Base-by-base conservation (phyloP, 345 rosid species). In the Erysimum cheiranthoides region DNA sequence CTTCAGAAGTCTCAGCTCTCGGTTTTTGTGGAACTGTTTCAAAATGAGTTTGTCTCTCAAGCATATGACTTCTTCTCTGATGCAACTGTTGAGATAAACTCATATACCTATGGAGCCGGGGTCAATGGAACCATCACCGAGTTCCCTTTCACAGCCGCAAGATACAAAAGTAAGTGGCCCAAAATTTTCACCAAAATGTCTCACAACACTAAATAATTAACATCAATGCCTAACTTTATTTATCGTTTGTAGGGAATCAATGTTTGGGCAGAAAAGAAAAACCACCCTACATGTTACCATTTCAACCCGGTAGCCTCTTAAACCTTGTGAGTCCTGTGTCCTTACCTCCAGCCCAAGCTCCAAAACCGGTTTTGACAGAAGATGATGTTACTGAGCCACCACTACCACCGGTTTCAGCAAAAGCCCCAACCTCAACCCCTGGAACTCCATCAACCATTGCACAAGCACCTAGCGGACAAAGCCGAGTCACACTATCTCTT, bases 11-110 rank as follows among this genome's bases (percentile, higher is more conserved):
- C 70, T 63, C 60, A 84, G 12, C 90, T 93, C 12, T 35, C 85
- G 0, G 94, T 91, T 72, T 90, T 86, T 49, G 94, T 85, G 5
- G 76, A 82, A 77, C 65, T 74, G 25, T 89, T 93, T 82, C 79
- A 68, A 63, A 93, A 93, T 58, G 98, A 93, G 81, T 93, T 88
- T 74, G 68, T 81, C 11, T 88, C 93, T 67, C 97, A 88, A 70
- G 69, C 94, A 45, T 93, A 77, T 93, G 97, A 93, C 78, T 90
- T 84, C 80, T 88, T 87, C 61, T 71, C 97, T 2, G 97, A 93
- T 69, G 69, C 91, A 16, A 89, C 84, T 4, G 88, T 84, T 54
- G 94, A 93, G 85, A 56, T 93, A 59, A 90, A 88, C 84, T 2
- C 89, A n/a, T 86, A 38, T 59, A 63, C 56, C 21, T 0, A 0